These are phyloP conservation scores for Fusarium clavum DNA, from an alignment of 2,329 filamentous ascomycete species.

Conservation along the genomic window DNA sequence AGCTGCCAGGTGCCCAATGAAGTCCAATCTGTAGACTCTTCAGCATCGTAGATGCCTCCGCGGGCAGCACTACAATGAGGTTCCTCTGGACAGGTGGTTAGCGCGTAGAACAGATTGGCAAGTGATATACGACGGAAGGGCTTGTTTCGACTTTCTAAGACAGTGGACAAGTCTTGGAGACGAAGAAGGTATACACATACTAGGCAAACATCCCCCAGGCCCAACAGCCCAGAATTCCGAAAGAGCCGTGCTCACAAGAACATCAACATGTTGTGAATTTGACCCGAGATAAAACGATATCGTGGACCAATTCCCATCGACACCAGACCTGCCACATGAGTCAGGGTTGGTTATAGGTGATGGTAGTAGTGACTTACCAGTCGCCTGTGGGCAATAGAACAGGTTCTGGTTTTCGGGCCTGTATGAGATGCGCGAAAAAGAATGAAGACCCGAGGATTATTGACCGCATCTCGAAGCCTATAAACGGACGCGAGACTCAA, in stretches of 20 bases:
- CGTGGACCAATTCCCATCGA: slow-evolving; percentile 79
- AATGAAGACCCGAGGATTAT: slow-evolving; percentile 29
- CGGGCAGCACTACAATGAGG: slow-evolving; percentile 66
- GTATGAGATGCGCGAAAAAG: slow-evolving; percentile 29
- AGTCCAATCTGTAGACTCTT: slow-evolving; percentile 67
- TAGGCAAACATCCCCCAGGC: slow-evolving; percentile 64
- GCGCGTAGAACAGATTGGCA: background rate
- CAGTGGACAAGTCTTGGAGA: background rate
- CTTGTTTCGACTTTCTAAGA: background rate
- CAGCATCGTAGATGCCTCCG: slow-evolving; percentile 68
- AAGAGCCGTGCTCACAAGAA: slow-evolving; percentile 71
- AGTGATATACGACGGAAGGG: background rate
- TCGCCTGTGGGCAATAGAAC: slow-evolving; percentile 36
- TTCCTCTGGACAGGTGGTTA: slow-evolving; percentile 53
- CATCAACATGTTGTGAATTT: slow-evolving; percentile 51
- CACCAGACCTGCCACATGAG: slow-evolving; percentile 62
- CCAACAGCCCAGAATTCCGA: slow-evolving; percentile 79
- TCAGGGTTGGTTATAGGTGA: slow-evolving; percentile 15
- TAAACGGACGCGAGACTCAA: background rate
- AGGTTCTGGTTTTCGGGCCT: slow-evolving; percentile 37
- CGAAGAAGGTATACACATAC: slow-evolving; percentile 52
- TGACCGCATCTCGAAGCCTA: slow-evolving; percentile 30
- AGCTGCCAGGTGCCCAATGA: slow-evolving; percentile 70
- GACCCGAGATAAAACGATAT: slow-evolving; percentile 66
- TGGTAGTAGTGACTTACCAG: slow-evolving; percentile 32